Evolutionary conservation across 306 rosid genomes (phyloP).

Genomic region (Sicyos edulis): DNA sequence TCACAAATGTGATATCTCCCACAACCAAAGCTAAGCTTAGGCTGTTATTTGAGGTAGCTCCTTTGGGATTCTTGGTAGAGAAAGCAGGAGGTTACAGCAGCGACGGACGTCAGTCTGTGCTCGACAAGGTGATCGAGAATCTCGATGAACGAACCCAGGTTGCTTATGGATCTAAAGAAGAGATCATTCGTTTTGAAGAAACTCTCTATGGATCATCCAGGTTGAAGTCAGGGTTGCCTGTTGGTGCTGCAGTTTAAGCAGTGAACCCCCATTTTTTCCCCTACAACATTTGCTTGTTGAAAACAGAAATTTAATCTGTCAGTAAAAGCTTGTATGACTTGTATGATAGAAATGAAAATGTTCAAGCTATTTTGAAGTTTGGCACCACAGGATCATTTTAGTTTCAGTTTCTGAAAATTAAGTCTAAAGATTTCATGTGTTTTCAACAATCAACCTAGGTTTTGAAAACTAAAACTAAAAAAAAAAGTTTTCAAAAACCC

Average conservation of each 20-base stretch:
- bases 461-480: no score
- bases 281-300: conserved; percentile 10
- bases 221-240: conserved; percentile 81
- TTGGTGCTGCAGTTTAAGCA: conserved; percentile 71
- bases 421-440: no score
- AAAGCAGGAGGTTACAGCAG: conserved; percentile 97
- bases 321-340: conserved; percentile 19
- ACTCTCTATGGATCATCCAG: conserved; percentile 92
- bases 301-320: conserved; percentile 16
- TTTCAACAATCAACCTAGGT: no score
- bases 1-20: conserved; percentile 89
- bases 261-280: conserved; percentile 6
- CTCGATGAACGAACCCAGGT: conserved; percentile 94
- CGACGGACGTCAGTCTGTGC: conserved; percentile 73
- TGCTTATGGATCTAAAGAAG: conserved; percentile 89
- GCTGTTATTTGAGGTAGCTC: conserved; percentile 94
- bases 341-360: conserved; percentile 18
- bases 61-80: conserved; percentile 77
- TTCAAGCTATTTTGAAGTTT: conserved; percentile 16
- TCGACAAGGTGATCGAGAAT: conserved; percentile 64
- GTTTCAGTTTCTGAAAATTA: no score
- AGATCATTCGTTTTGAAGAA: conserved; percentile 90
- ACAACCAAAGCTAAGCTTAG: conserved; percentile 89
- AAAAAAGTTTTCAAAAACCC: no score
- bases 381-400: background rate